These are phyloP conservation scores for Monosporascus ibericus DNA, from an alignment of 2,329 filamentous ascomycete genomes.

Conservation along the genomic window DNA sequence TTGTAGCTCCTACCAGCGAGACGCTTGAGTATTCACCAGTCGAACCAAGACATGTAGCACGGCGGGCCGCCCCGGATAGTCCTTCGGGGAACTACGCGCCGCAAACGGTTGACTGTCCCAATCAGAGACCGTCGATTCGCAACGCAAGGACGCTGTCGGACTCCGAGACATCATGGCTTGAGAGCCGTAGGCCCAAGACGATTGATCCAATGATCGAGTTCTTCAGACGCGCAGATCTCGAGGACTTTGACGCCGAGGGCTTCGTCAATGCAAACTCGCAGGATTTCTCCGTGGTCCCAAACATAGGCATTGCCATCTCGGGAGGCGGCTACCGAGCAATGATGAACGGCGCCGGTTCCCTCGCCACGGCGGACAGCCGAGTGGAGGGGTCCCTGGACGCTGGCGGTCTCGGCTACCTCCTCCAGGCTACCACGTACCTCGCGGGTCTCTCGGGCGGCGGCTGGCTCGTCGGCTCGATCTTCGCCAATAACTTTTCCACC, in stretches of 20 bases:
- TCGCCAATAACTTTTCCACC: slow-evolving; percentile 69
- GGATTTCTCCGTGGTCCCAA: slow-evolving; percentile 50
- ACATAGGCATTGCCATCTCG: slow-evolving; percentile 61
- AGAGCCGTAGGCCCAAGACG: slow-evolving; percentile 65
- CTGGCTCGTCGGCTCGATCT: slow-evolving; percentile 71
- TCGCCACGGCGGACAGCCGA: slow-evolving; percentile 63
- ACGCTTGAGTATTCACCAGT: background rate
- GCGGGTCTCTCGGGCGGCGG: slow-evolving; percentile 68
- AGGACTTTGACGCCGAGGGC: slow-evolving; percentile 50
- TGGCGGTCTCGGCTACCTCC: slow-evolving; percentile 61
- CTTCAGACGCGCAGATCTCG: slow-evolving; percentile 64
- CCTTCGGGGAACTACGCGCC: slow-evolving; percentile 64
- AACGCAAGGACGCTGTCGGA: slow-evolving; percentile 55
- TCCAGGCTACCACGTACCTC: slow-evolving; percentile 67
- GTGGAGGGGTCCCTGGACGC: slow-evolving; percentile 51
- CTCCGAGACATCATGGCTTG: slow-evolving; percentile 69
- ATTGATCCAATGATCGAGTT: slow-evolving; percentile 69
- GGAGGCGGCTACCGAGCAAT: slow-evolving; percentile 69
- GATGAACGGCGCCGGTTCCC: slow-evolving; percentile 62
- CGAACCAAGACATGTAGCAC: slow-evolving; percentile 3
- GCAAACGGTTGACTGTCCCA: slow-evolving; percentile 60
- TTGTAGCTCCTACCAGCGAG: background rate
- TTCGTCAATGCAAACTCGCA: slow-evolving; percentile 64
- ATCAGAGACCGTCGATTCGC: slow-evolving; percentile 62
- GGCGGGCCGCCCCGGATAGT: slow-evolving; percentile 32